Evolutionary conservation across 192 early-diverging fungal species (phyloP).

Genomic region (Gryganskiella cystojenkinii): DNA sequence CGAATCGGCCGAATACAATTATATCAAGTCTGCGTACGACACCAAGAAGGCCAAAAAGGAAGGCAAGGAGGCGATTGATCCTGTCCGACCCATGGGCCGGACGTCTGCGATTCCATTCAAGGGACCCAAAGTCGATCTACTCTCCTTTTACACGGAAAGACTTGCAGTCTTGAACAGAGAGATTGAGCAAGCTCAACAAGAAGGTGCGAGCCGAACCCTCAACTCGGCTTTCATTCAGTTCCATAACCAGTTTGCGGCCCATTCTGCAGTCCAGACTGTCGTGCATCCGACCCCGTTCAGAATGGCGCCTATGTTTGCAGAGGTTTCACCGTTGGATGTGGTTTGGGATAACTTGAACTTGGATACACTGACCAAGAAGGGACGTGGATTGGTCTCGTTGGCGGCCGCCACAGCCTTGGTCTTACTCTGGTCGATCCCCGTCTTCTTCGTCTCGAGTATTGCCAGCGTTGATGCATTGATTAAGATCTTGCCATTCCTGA

Average conservation of each 20-base stretch:
- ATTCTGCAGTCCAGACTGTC: constrained; percentile 46
- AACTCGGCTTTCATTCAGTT: constrained; percentile 89
- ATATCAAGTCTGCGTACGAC: constrained; percentile 21
- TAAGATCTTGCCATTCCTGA: constrained; percentile 21
- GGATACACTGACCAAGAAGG: constrained; percentile 59
- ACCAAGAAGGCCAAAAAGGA: constrained; percentile 17
- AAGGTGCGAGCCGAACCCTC: constrained; percentile 16
- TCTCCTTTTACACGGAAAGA: constrained; percentile 56
- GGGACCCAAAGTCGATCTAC: constrained; percentile 75
- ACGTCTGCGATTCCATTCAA: constrained; percentile 55
- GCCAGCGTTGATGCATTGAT: constrained; percentile 21
- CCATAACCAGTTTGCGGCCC: constrained; percentile 74
- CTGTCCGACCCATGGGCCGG: constrained; percentile 68
- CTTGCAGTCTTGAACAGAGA: constrained; percentile 57
- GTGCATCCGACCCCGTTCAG: constrained; percentile 59
- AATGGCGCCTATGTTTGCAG: constrained; percentile 77
- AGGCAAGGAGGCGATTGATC: constrained; percentile 10
- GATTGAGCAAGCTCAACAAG: constrained; percentile 52
- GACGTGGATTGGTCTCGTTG: constrained; percentile 66
- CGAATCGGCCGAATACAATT: constrained; percentile 60
- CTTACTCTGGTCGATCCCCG: constrained; percentile 78
- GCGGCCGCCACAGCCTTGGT: constrained; percentile 65
- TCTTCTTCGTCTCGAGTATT: constrained; percentile 36
- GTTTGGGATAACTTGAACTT: constrained; percentile 84
- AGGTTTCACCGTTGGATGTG: constrained; percentile 79